Conservation (phyloP, 345 rosid species). For the Salix arbutifolia region DNA sequence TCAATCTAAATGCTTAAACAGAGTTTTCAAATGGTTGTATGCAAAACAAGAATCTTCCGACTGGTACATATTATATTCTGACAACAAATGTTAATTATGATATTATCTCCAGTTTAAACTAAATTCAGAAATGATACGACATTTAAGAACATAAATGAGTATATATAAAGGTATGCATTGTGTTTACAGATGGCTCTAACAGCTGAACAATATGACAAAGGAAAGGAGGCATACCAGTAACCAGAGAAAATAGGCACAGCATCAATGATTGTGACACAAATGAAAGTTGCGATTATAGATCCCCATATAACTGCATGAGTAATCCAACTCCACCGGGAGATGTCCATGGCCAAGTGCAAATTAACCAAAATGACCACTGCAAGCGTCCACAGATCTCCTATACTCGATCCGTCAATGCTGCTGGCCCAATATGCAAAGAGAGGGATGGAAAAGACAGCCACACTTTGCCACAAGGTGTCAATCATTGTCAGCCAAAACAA, state of each 20-base stretch:
- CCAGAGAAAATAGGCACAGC: conserved; percentile 65
- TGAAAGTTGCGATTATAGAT: conserved; percentile 74
- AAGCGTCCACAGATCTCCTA: conserved; percentile 94
- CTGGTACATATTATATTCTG: too few species aligned
- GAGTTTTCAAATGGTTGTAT: neutral
- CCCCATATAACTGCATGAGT: conserved; percentile 93
- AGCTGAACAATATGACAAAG: neutral
- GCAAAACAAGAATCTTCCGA: neutral
- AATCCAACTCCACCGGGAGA: conserved; percentile 86
- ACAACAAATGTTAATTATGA: too few species aligned
- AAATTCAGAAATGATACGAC: too few species aligned
- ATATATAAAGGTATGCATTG: too few species aligned
- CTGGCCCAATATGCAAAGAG: conserved; percentile 72
- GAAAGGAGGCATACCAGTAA: conserved; percentile 67
- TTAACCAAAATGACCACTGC: conserved; percentile 84
- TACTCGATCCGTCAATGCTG: conserved; percentile 62
- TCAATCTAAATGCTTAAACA: too few species aligned
- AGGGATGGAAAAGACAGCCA: conserved; percentile 69
- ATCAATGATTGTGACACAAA: conserved; percentile 69
- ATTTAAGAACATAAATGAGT: too few species aligned
- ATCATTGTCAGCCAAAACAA: conserved; percentile 80
- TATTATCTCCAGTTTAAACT: too few species aligned
- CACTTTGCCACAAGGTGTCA: conserved; percentile 90
- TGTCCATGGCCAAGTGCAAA: conserved; percentile 86
- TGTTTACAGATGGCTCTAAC: too few species aligned